Evolutionary conservation across 768 basidiomycete genomes (phyloP).

Genomic region (Auriscalpium vulgare): DNA sequence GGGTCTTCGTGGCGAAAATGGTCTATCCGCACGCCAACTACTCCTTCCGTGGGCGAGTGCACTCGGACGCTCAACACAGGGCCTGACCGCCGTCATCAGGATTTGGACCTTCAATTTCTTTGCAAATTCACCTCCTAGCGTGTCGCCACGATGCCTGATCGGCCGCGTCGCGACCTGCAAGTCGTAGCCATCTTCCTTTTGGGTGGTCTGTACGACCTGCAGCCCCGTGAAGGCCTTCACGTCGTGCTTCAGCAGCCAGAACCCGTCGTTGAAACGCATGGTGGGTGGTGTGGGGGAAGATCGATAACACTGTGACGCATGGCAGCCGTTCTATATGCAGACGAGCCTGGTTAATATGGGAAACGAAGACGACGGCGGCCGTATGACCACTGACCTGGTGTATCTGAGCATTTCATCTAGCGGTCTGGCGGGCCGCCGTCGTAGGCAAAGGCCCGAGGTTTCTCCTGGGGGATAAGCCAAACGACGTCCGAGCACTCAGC

Average conservation of each 20-base stretch:
- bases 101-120: constrained; percentile 6
- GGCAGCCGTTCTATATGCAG: too few relatives aligned
- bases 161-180: constrained; percentile 54
- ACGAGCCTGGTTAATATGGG: too few relatives aligned
- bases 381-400: neutral
- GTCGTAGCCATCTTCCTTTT: constrained; percentile 40
- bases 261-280: constrained; percentile 72
- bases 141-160: constrained; percentile 56
- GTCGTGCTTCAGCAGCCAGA: constrained; percentile 59
- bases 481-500: too few relatives aligned
- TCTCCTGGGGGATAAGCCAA: too few relatives aligned
- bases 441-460: too few relatives aligned
- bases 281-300: neutral
- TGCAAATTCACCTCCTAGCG: constrained; percentile 39
- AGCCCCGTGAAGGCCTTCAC: constrained; percentile 54
- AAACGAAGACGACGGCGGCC: too few relatives aligned
- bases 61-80: constrained; percentile 44
- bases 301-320: neutral
- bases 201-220: constrained; percentile 45
- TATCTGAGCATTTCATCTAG: neutral
- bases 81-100: constrained; percentile 24
- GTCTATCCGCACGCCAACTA: constrained; percentile 49
- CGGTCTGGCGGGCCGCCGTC: neutral
- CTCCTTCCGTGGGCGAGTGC: constrained; percentile 46
- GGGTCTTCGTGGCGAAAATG: constrained; percentile 41